phyloP scores from a whole-genome alignment of 345 rosid genomes.

The Populus euphratica region DNA sequence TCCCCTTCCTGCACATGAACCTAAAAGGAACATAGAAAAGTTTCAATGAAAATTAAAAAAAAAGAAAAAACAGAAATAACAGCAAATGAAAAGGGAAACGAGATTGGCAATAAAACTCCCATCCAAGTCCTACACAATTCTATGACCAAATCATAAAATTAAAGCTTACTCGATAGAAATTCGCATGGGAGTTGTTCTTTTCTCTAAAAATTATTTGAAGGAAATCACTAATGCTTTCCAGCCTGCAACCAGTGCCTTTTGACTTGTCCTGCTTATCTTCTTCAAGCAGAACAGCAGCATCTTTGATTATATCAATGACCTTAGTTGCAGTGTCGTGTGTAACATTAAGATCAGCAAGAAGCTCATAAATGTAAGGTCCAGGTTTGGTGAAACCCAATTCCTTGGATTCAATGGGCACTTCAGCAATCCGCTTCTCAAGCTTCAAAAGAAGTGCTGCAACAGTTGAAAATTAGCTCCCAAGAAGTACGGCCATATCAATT shows the following conservation, averaged over 20 bases:
- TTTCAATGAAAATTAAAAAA: slow-evolving; percentile 1
- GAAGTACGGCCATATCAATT: neutral
- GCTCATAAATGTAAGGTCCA: slow-evolving; percentile 81
- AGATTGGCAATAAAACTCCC: neutral
- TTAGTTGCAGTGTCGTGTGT: slow-evolving; percentile 70
- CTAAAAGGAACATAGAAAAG: slow-evolving; percentile 38
- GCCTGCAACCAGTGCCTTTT: slow-evolving; percentile 53
- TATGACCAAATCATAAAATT: slow-evolving; percentile 9
- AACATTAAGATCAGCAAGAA: slow-evolving; percentile 77
- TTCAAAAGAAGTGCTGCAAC: slow-evolving; percentile 82
- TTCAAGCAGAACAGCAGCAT: slow-evolving; percentile 66
- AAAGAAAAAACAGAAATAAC: slow-evolving; percentile 2
- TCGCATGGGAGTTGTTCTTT: slow-evolving; percentile 52
- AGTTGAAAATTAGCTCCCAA: slow-evolving; percentile 14
- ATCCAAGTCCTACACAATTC: neutral
- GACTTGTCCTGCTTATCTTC: slow-evolving; percentile 65
- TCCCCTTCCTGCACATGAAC: slow-evolving; percentile 84
- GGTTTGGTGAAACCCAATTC: slow-evolving; percentile 89
- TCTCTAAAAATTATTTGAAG: slow-evolving; percentile 73
- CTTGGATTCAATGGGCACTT: slow-evolving; percentile 68
- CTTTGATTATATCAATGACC: slow-evolving; percentile 66
- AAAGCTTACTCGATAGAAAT: slow-evolving; percentile 73
- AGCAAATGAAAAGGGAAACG: neutral
- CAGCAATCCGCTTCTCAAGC: slow-evolving; percentile 81
- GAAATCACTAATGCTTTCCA: slow-evolving; percentile 67